Percentiles rank a stretch among this genome's conserved stretches.
phyloP scores from a whole-genome alignment of 345 rosid genomes.

The Linum tenue region DNA sequence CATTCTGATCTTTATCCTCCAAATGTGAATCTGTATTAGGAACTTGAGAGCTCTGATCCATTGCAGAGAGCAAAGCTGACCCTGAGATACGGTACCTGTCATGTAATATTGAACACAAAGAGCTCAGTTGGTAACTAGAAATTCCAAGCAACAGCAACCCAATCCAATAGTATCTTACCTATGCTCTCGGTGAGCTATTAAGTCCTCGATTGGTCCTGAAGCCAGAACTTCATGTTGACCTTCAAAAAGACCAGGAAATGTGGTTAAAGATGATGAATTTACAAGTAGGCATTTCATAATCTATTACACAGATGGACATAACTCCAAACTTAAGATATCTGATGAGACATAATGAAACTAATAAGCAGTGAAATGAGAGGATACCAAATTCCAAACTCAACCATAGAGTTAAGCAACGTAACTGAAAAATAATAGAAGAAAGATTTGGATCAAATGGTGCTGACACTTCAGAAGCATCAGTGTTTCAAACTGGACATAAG shows the following conservation, averaged over 20 bases:
- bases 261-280: neutral
- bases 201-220: conserved; percentile 96
- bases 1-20: conserved; percentile 66
- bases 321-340: too few relatives aligned
- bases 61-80: conserved; percentile 84
- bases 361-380: neutral
- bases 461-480: neutral
- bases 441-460: too few relatives aligned
- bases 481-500: neutral
- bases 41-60: conserved; percentile 95
- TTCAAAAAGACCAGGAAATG: conserved; percentile 21
- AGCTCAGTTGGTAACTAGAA: conserved; percentile 8
- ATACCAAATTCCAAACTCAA: too few relatives aligned
- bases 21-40: conserved; percentile 51
- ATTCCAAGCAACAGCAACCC: conserved; percentile 1
- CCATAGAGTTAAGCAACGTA: too few relatives aligned
- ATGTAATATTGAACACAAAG: conserved; percentile 20
- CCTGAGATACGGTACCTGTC: conserved; percentile 97
- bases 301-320: too few relatives aligned
- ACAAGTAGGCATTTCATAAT: neutral
- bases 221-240: conserved; percentile 99
- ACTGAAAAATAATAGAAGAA: too few relatives aligned
- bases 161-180: conserved; percentile 40
- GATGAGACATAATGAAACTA: neutral
- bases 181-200: conserved; percentile 97